Evolutionary conservation across 495 filamentous ascomycete species (phyloP), one percentile per base, ranked within the genome.

Genomic region (Aspergillus coremiiformis): DNA sequence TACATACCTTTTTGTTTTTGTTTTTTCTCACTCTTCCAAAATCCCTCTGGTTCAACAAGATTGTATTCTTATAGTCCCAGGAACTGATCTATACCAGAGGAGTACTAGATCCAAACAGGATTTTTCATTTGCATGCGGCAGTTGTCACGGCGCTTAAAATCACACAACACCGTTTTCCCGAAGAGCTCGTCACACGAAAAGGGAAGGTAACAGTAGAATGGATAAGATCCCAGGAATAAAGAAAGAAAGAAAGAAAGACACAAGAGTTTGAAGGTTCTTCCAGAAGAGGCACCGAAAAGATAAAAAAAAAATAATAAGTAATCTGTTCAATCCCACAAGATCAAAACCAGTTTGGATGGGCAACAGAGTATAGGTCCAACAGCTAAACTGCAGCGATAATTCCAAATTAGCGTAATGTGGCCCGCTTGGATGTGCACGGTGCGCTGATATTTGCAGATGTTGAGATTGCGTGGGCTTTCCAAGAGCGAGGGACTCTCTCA

Each of bases 351-450:
- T 30, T 15, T 37, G 52, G 17, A 45, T 19, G 47, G 30, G 33
- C 39, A 24, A 21, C 8, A 21, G 1, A 33, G 35, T 37, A 39
- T 39, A 32, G 33, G 47, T 53, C 44, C 37, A 43, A 48, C 44
- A 27, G 39, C 23, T 23, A 23, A 29, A 48, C 29, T 39, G 39
- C 32, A 39, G 49, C 14, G 39, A 33, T 17, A 47, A 53, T 55
- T 47, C 44, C 32, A 39, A 52, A 46, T 52, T 41, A 49, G 55
- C 20, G 23, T 35, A 20, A 29, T 26, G 27, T 30, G 58, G 55
- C 58, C 58, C 54, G 58, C 58, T 55, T 45, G 23, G 35, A 43
- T 23, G 49, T 51, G 54, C 49, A 57, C 52, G 52, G 54, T 55
- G 52, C 54, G 47, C 47, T 30, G 30, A 29, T 39, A 22, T 20